Evolutionary conservation across 139 green algal genomes (phyloP).

Genomic region (Auxenochlorella pyrenoidosa): DNA sequence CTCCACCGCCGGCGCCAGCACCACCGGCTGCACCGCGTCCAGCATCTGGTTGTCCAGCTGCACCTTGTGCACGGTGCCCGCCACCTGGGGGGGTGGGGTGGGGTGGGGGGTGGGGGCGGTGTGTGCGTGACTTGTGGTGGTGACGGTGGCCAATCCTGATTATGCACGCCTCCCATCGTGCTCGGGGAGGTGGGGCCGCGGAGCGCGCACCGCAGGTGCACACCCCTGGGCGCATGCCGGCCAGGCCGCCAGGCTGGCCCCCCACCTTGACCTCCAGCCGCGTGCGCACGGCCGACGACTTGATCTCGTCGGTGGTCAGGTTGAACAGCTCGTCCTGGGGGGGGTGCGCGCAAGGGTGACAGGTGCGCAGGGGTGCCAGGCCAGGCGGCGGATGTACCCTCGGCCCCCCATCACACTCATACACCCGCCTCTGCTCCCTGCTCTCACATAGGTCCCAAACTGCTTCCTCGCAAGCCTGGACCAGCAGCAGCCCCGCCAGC

Average conservation of each 20-base stretch:
- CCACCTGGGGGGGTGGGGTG: constrained; percentile 27
- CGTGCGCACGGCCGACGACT: constrained; percentile 17
- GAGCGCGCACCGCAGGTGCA: no score
- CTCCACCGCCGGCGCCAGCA: constrained; percentile 70
- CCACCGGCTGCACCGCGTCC: constrained; percentile 80
- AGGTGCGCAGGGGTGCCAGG: no score
- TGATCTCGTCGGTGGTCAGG: constrained; percentile 63
- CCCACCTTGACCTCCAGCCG: constrained; percentile 29
- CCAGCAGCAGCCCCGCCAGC: not conserved
- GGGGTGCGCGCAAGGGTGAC: not conserved
- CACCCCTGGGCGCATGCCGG: no score
- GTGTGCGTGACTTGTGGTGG: not conserved
- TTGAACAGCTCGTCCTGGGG: constrained; percentile 86
- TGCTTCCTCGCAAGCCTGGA: no score
- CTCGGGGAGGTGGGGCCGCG: not conserved
- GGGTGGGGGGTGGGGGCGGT: not conserved
- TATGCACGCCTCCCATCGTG: not conserved
- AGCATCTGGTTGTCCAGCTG: constrained; percentile 94
- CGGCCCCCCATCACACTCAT: no score
- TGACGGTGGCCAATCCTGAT: not conserved
- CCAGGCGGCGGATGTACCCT: no score
- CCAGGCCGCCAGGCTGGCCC: no score
- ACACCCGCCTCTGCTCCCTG: no score
- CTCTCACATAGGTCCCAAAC: no score
- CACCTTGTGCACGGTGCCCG: constrained; percentile 63